A percentile compares a stretch with the other conserved stretches of the same genome.
These are phyloP conservation scores for Spironucleus salmonicida DNA, from an alignment of 208 protist genomes.

Conservation along the genomic window DNA sequence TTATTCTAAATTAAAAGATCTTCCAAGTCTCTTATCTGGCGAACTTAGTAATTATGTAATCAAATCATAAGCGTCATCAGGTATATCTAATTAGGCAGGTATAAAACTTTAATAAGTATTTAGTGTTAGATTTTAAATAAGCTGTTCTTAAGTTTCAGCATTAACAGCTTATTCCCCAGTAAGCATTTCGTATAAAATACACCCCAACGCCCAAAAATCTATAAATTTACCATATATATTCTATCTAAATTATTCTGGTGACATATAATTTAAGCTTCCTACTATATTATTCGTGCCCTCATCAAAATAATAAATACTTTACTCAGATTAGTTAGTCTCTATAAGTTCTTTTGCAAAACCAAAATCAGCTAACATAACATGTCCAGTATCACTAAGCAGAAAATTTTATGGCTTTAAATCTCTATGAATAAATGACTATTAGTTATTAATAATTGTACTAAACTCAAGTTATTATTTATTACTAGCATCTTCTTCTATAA, in stretches of 20 bases:
- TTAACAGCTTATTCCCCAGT: background rate
- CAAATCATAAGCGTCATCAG: background rate
- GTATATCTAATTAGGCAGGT: background rate
- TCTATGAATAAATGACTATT: background rate
- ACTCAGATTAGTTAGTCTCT: too few relatives aligned
- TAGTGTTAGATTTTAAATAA: background rate
- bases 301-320: too few relatives aligned
- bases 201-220: slow-evolving; percentile 29
- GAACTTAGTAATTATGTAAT: background rate
- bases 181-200: slow-evolving; percentile 29
- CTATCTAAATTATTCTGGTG: background rate
- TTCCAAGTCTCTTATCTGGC: background rate
- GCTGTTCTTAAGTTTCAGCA: background rate
- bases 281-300: background rate
- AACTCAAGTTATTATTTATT: background rate
- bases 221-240: slow-evolving; percentile 14
- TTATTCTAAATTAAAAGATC: background rate
- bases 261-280: background rate
- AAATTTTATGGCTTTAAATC: background rate
- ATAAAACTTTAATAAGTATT: background rate
- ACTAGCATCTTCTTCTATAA: background rate
- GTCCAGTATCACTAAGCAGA: background rate
- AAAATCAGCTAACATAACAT: background rate
- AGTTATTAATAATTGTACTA: background rate
- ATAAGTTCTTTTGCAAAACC: background rate